phyloP scores from a whole-genome alignment of 2,329 filamentous ascomycete species.

The Bipolaris gigantea region DNA sequence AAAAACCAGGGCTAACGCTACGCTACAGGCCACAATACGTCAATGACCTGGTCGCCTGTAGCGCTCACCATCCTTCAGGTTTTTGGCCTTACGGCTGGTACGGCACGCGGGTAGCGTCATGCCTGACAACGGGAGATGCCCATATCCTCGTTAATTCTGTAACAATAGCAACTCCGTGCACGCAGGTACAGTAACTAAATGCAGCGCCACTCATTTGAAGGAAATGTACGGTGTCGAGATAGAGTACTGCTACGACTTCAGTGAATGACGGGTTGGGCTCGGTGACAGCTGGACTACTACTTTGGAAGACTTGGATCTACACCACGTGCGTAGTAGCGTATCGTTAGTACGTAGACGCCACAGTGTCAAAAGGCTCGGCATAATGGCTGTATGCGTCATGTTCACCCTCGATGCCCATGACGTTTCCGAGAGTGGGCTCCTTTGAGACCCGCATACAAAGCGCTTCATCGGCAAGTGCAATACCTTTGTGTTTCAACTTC shows the following conservation, averaged over 20 bases:
- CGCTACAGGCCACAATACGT: constrained; percentile 33
- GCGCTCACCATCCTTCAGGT: constrained; percentile 33
- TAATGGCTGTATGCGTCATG: constrained; percentile 18
- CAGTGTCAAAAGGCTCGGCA: constrained; percentile 14
- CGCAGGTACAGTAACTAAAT: neutral
- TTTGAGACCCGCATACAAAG: constrained; percentile 26
- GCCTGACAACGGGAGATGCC: neutral
- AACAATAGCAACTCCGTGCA: neutral
- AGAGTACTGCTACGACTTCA: neutral
- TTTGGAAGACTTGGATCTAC: constrained; percentile 3
- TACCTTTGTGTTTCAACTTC: constrained; percentile 18
- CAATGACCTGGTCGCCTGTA: constrained; percentile 38
- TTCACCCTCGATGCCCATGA: constrained; percentile 17
- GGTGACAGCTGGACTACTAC: neutral
- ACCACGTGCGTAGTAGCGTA: constrained; percentile 10
- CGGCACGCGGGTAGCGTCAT: constrained; percentile 20
- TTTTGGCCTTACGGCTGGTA: constrained; percentile 28
- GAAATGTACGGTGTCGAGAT: too few relatives aligned
- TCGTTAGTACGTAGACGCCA: constrained; percentile 21
- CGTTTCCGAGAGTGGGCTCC: constrained; percentile 17
- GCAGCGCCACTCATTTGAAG: neutral
- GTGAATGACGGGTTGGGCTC: neutral
- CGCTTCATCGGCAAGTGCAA: constrained; percentile 19
- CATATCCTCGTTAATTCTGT: constrained; percentile 2
- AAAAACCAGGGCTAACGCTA: constrained; percentile 16